These are phyloP conservation scores for Choanephora cucurbitarum DNA, from an alignment of 371 early-diverging fungal species.

Conservation along the genomic window DNA sequence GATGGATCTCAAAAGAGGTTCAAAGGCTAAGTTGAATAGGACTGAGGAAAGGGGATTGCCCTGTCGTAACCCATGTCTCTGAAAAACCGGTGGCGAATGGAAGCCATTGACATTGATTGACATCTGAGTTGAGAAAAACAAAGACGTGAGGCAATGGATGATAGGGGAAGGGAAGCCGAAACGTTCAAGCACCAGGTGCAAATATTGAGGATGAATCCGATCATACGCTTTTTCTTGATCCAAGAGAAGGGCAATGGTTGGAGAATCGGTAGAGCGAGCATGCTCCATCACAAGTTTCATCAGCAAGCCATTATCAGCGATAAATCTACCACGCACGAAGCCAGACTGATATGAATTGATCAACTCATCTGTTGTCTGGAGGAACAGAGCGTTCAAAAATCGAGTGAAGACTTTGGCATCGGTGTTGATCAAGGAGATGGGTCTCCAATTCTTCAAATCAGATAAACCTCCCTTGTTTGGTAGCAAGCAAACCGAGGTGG, in stretches of 20 bases:
- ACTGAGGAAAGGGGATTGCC: slow-evolving; percentile 27
- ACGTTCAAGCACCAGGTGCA: slow-evolving; percentile 2
- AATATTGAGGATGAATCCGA: slow-evolving; percentile 21
- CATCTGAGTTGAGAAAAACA: slow-evolving; percentile 14
- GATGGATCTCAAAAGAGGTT: slow-evolving; percentile 12
- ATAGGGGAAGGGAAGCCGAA: slow-evolving; percentile 16
- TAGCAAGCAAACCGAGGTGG: slow-evolving; percentile 4
- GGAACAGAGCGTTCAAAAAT: slow-evolving; percentile 14
- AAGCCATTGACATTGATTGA: slow-evolving; percentile 19
- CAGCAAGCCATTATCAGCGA: slow-evolving; percentile 22
- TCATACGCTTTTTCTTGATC: slow-evolving; percentile 32
- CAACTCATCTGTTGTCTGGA: not conserved
- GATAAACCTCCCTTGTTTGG: slow-evolving; percentile 11
- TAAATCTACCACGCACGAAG: slow-evolving; percentile 19
- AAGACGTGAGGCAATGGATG: slow-evolving; percentile 1
- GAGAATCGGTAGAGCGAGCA: not conserved
- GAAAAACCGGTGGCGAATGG: slow-evolving; percentile 1
- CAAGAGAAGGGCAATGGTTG: slow-evolving; percentile 15
- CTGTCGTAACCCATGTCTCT: slow-evolving; percentile 25
- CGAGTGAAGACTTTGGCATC: slow-evolving; percentile 31
- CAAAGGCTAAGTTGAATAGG: slow-evolving; percentile 26
- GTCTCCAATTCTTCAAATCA: slow-evolving; percentile 27
- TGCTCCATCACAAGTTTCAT: slow-evolving; percentile 6
- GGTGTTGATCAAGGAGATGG: slow-evolving; percentile 14
- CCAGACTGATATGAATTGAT: slow-evolving; percentile 23